A percentile compares a stretch with the other conserved stretches of the same genome.
phyloP scores from a whole-genome alignment of 2,329 filamentous ascomycete genomes.

The Fusarium sp. region DNA sequence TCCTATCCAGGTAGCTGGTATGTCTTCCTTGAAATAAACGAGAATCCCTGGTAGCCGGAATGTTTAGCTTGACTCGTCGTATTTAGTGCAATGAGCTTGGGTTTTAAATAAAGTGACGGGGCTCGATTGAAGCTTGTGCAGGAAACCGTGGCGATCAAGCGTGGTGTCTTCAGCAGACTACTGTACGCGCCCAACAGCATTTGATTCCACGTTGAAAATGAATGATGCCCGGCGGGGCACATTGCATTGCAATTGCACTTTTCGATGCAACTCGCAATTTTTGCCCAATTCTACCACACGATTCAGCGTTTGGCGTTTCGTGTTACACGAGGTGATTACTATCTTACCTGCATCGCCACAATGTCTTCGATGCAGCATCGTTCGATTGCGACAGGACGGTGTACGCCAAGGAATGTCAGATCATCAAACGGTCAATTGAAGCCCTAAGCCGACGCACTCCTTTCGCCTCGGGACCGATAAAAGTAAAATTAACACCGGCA shows the following conservation, averaged over 20 bases:
- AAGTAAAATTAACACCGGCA: neutral
- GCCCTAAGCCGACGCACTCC: neutral
- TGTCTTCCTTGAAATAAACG: neutral
- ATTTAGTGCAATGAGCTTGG: neutral
- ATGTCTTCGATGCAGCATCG: neutral
- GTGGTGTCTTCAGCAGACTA: no score
- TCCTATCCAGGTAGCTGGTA: slow-evolving; percentile 3
- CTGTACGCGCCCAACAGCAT: neutral
- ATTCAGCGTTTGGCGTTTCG: neutral
- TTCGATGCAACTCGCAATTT: neutral
- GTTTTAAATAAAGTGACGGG: neutral
- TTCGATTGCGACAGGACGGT: neutral
- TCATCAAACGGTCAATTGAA: neutral
- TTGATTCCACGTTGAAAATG: neutral
- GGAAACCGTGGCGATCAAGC: neutral
- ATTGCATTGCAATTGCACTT: neutral
- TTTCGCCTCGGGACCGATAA: no score
- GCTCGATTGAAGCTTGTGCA: neutral
- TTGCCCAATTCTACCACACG: neutral
- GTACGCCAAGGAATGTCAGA: neutral
- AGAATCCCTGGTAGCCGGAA: neutral
- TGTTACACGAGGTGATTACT: neutral
- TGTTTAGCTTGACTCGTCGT: neutral
- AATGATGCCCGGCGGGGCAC: neutral
- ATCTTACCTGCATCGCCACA: neutral